These are phyloP conservation scores for Eutrema japonicum DNA, from an alignment of 345 rosid species.

Conservation along the genomic window DNA sequence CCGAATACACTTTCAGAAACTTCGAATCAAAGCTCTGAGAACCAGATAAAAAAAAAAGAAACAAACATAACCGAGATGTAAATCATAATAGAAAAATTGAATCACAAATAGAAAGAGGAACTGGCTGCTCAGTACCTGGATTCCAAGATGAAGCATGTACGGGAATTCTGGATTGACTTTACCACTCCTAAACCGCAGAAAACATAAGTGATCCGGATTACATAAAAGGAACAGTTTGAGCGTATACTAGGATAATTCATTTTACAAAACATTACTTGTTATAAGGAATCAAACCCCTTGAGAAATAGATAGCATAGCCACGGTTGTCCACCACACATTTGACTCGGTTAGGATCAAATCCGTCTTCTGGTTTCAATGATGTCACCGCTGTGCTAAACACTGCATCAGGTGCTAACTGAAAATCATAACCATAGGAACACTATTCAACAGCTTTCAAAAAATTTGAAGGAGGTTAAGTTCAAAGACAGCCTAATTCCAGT, in stretches of 20 bases:
- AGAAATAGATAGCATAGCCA: slow-evolving; percentile 91
- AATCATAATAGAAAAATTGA: neutral
- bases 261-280: slow-evolving; percentile 59
- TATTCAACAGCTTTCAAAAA: neutral
- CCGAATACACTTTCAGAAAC: slow-evolving; percentile 80
- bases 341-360: slow-evolving; percentile 87
- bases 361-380: slow-evolving; percentile 87
- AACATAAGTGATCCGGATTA: slow-evolving; percentile 1
- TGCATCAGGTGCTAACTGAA: slow-evolving; percentile 89
- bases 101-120: neutral
- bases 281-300: slow-evolving; percentile 87
- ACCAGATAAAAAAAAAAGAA: neutral
- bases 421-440: slow-evolving; percentile 18
- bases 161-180: slow-evolving; percentile 80
- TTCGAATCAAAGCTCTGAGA: slow-evolving; percentile 86
- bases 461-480: neutral
- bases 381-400: slow-evolving; percentile 98
- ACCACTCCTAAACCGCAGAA: slow-evolving; percentile 64
- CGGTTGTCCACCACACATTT: slow-evolving; percentile 82
- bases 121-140: slow-evolving; percentile 64
- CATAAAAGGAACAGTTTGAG: neutral
- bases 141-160: slow-evolving; percentile 95
- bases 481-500: neutral
- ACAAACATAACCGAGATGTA: neutral
- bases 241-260: neutral